phyloP scores from a whole-genome alignment of 805 yeast genomes.

The Lipomyces starkeyi region DNA sequence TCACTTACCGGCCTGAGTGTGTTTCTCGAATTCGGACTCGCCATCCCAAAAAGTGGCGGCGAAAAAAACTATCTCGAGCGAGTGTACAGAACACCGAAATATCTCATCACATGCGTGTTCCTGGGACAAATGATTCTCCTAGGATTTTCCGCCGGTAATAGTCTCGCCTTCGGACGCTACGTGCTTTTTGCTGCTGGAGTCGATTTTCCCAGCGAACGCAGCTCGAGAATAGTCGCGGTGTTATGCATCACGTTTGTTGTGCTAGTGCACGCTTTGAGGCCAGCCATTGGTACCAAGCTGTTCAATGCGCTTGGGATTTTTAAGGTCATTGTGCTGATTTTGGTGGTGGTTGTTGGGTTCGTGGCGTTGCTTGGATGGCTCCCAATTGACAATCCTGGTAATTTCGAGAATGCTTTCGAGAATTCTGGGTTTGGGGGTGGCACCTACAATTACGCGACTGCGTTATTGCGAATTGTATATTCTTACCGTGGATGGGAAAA shows the following conservation, averaged over 20 bases:
- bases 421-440: constrained; percentile 53
- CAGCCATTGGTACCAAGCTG: constrained; percentile 57
- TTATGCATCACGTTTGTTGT: constrained; percentile 55
- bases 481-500: constrained; percentile 77
- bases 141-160: constrained; percentile 67
- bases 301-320: constrained; percentile 62
- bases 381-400: constrained; percentile 44
- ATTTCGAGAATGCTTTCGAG: constrained; percentile 51
- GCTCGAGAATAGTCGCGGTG: constrained; percentile 57
- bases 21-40: constrained; percentile 69
- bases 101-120: constrained; percentile 56
- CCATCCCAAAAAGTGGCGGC: constrained; percentile 70
- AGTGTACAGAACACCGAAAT: constrained; percentile 60
- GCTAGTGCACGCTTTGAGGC: constrained; percentile 56
- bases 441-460: constrained; percentile 60
- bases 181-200: constrained; percentile 53
- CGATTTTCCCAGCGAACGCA: constrained; percentile 47
- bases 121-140: constrained; percentile 62
- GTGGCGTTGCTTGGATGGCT: constrained; percentile 50
- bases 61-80: constrained; percentile 70
- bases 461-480: constrained; percentile 62
- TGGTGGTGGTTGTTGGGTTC: constrained; percentile 57
- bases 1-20: constrained; percentile 62
- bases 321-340: constrained; percentile 57
- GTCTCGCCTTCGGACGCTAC: constrained; percentile 69